These are phyloP conservation scores for Dimocarpus longan DNA, from an alignment of 345 rosid species.

Conservation along the genomic window DNA sequence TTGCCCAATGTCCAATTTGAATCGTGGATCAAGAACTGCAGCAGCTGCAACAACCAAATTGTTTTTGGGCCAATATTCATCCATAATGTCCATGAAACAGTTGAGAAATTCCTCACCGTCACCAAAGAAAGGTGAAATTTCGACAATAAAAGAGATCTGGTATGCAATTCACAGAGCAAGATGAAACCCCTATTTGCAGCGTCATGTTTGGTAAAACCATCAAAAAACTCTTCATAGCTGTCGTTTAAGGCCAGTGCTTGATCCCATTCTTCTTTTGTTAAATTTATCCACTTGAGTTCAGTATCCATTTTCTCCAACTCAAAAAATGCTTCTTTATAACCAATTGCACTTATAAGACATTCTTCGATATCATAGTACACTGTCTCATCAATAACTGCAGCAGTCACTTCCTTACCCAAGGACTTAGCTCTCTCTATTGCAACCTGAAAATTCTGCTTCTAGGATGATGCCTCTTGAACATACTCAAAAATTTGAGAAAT, in stretches of 20 bases:
- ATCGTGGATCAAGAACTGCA: conserved; percentile 1
- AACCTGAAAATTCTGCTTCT: neutral
- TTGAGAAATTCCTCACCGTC: neutral
- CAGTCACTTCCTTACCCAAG: neutral
- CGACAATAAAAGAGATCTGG: neutral
- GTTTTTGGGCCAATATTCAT: neutral
- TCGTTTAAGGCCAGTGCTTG: neutral
- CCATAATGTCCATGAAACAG: neutral
- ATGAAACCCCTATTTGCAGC: neutral
- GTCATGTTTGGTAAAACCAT: neutral
- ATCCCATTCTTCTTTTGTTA: neutral
- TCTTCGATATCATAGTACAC: neutral
- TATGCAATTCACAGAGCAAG: neutral
- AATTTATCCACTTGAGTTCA: neutral
- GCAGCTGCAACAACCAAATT: neutral
- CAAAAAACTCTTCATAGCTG: neutral
- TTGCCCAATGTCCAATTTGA: neutral
- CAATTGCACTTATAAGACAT: neutral
- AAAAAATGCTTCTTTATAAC: neutral
- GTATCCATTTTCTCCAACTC: neutral
- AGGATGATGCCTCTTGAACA: neutral
- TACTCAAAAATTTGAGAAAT: neutral
- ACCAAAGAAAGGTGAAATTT: neutral
- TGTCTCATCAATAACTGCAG: neutral
- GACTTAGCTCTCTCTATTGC: neutral